Percentiles rank a stretch among this genome's conserved stretches.
Conservation (phyloP, 2,329 filamentous ascomycete genomes). For the Verruconis gallopava region DNA sequence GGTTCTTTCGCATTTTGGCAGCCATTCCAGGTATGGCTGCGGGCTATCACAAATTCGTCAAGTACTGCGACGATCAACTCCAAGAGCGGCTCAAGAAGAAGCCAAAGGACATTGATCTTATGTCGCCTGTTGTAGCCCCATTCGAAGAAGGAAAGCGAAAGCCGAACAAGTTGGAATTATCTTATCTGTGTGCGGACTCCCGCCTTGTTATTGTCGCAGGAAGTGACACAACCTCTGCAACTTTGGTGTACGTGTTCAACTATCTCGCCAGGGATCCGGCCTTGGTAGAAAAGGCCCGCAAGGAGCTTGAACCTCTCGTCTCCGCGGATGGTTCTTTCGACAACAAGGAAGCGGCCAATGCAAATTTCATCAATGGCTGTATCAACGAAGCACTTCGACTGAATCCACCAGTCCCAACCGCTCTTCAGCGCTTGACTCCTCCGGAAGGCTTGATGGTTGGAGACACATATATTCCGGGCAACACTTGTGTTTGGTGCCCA, state of each 20-base stretch:
- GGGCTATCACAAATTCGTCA: constrained; percentile 23
- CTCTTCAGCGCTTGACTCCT: constrained; percentile 10
- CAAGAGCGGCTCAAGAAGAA: constrained; percentile 17
- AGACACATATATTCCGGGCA: constrained; percentile 12
- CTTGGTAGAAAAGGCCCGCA: neutral
- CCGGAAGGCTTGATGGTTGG: constrained; percentile 12
- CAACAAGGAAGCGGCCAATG: constrained; percentile 19
- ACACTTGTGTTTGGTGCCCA: constrained; percentile 12
- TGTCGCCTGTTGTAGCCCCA: constrained; percentile 26
- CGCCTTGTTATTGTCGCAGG: constrained; percentile 5
- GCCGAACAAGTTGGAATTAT: neutral
- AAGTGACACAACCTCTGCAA: constrained; percentile 6
- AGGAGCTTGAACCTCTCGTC: neutral
- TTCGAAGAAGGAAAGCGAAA: constrained; percentile 23
- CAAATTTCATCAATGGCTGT: constrained; percentile 17
- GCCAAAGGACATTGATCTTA: neutral
- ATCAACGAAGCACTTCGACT: constrained; percentile 14
- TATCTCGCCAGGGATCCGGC: constrained; percentile 5
- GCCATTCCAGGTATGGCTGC: constrained; percentile 21
- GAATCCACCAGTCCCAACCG: constrained; percentile 12
- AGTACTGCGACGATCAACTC: constrained; percentile 23
- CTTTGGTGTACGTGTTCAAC: constrained; percentile 8
- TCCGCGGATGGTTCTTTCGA: constrained; percentile 3
- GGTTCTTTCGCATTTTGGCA: constrained; percentile 21
- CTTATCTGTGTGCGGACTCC: neutral